Conservation (phyloP, 2,329 filamentous ascomycete genomes). For the Capronia coronata region DNA sequence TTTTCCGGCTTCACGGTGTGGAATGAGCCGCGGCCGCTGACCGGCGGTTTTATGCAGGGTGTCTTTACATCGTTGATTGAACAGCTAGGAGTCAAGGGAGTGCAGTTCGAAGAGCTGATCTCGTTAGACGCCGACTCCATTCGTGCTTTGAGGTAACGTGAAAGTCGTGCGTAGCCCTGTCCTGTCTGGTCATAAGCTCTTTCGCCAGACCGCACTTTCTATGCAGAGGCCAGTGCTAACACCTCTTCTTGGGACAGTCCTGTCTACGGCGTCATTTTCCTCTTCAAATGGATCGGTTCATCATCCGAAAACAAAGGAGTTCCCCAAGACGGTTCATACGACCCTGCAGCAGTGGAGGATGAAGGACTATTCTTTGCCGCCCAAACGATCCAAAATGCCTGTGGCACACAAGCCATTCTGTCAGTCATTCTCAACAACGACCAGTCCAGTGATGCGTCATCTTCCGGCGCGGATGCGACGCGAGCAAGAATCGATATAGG, state of each 20-base stretch:
- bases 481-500: constrained; percentile 59
- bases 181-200: no score
- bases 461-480: constrained; percentile 23
- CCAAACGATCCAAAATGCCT: constrained; percentile 98
- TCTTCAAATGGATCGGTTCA: constrained; percentile 71
- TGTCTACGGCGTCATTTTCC: constrained; percentile 93
- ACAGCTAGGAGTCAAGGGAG: constrained; percentile 79
- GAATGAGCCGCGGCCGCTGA: constrained; percentile 5
- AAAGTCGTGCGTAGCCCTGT: constrained; percentile 14
- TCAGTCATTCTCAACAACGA: constrained; percentile 85
- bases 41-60: constrained; percentile 50
- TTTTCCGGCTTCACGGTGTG: not conserved
- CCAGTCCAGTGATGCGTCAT: constrained; percentile 33
- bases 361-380: constrained; percentile 69
- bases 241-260: constrained; percentile 45
- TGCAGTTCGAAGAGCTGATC: constrained; percentile 95
- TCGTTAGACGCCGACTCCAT: constrained; percentile 67
- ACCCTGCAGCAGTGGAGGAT: constrained; percentile 64
- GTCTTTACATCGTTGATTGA: constrained; percentile 97
- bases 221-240: constrained; percentile 5
- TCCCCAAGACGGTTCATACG: constrained; percentile 76
- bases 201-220: no score
- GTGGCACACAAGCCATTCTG: constrained; percentile 89
- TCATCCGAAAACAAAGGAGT: constrained; percentile 60
- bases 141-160: constrained; percentile 38